Percentiles rank a stretch among this genome's conserved stretches.
Conservation (phyloP, 805 yeast genomes). For the Starmerella vitae region DNA sequence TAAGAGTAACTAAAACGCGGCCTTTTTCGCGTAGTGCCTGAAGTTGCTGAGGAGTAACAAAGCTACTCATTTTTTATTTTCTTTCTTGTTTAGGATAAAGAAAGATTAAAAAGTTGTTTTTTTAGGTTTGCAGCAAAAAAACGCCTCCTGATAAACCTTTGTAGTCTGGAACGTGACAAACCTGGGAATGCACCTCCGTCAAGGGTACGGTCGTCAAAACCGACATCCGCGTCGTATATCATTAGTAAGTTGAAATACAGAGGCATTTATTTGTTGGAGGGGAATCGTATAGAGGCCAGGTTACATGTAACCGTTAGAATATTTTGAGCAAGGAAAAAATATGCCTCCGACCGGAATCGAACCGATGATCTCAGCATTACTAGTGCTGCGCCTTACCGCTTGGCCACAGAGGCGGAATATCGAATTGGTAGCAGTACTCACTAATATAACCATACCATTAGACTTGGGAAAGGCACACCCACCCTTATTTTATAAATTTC, state of each 20-base stretch:
- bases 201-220: slow-evolving; percentile 71
- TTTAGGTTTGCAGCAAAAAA: too few species aligned
- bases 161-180: neutral
- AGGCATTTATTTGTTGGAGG: too few species aligned
- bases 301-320: too few species aligned
- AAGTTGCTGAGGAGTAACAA: slow-evolving; percentile 10
- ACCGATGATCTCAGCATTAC: slow-evolving; percentile 79
- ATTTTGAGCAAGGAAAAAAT: too few species aligned
- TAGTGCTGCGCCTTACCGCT: slow-evolving; percentile 81
- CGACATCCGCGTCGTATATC: too few species aligned
- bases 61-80: slow-evolving; percentile 3
- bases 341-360: slow-evolving; percentile 61
- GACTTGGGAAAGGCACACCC: too few species aligned
- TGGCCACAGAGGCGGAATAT: slow-evolving; percentile 40
- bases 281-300: too few species aligned
- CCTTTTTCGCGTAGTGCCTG: slow-evolving; percentile 16
- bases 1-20: slow-evolving; percentile 57
- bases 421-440: neutral
- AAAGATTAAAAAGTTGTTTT: too few species aligned
- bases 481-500: too few species aligned
- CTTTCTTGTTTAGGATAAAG: neutral
- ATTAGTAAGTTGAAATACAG: too few species aligned
- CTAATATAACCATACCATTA: neutral
- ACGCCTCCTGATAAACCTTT: too few species aligned
- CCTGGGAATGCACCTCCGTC: slow-evolving; percentile 39